Percentiles rank a stretch among this genome's conserved stretches.
phyloP scores from a whole-genome alignment of 176 grass and related monocot genomes.

The Alloteropsis semialata region DNA sequence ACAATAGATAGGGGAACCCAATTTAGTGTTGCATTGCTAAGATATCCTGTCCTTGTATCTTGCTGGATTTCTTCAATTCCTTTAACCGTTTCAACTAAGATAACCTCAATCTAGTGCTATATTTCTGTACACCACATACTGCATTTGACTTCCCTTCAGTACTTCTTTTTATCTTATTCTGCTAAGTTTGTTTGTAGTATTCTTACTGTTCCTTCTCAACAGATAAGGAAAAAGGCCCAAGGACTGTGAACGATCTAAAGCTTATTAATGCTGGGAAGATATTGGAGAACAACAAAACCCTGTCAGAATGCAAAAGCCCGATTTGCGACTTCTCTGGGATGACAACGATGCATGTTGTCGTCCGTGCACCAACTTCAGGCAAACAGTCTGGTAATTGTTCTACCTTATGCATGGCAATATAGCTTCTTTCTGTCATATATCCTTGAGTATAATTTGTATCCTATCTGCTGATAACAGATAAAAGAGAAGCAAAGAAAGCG shows the following conservation, averaged over 20 bases:
- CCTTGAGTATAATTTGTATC: not conserved
- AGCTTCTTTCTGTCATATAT: not conserved
- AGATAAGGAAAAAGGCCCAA: constrained; percentile 65
- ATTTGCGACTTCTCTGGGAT: constrained; percentile 60
- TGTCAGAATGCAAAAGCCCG: constrained; percentile 60
- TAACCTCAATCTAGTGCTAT: not conserved
- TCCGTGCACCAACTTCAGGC: constrained; percentile 40
- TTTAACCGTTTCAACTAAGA: not conserved
- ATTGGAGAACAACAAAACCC: constrained; percentile 65
- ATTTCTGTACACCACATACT: not conserved
- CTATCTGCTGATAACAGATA: constrained; percentile 41
- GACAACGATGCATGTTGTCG: constrained; percentile 66
- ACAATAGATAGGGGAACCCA: not conserved
- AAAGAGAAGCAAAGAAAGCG: constrained; percentile 39
- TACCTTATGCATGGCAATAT: not conserved
- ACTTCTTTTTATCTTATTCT: constrained; percentile 6
- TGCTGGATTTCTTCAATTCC: not conserved
- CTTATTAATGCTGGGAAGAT: constrained; percentile 76
- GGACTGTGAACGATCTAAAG: constrained; percentile 58
- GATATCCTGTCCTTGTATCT: not conserved
- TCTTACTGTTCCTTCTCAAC: constrained; percentile 12
- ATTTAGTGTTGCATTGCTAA: not conserved
- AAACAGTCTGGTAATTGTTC: constrained; percentile 44
- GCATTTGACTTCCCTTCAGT: not conserved
- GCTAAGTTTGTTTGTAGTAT: not conserved